phyloP scores from a whole-genome alignment of 2,329 filamentous ascomycete species.

The Sclerotinia minor region DNA sequence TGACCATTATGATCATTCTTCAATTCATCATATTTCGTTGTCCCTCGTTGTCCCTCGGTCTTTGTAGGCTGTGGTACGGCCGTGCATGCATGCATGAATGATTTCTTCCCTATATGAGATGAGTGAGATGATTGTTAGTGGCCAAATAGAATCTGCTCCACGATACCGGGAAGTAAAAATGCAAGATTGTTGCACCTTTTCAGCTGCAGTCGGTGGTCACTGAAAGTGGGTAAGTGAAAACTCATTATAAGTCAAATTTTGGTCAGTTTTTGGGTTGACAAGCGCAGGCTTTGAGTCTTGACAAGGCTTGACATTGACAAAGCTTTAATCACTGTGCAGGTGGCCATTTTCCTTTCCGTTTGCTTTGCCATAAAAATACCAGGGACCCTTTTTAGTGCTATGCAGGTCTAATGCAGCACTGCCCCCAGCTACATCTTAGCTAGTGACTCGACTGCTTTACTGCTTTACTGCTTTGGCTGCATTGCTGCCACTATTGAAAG shows the following conservation, averaged over 20 bases:
- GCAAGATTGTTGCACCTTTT: conserved; percentile 24
- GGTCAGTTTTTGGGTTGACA: neutral
- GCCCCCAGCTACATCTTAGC: conserved; percentile 15
- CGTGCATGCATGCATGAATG: conserved; percentile 20
- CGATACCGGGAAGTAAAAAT: conserved; percentile 19
- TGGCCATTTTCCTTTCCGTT: conserved; percentile 12
- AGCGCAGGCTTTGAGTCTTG: neutral
- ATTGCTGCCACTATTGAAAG: conserved; percentile 5
- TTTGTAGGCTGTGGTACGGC: conserved; percentile 24
- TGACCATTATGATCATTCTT: neutral
- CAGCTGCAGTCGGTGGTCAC: conserved; percentile 20
- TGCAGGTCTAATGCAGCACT: conserved; percentile 24
- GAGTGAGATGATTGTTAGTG: conserved; percentile 1
- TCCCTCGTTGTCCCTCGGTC: conserved; percentile 1
- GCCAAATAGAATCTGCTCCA: conserved; percentile 23
- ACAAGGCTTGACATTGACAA: conserved; percentile 12
- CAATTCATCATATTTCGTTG: conserved; percentile 11
- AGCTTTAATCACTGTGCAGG: conserved; percentile 17
- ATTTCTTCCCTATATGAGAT: neutral
- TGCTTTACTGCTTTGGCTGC: neutral
- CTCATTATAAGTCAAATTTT: conserved; percentile 3
- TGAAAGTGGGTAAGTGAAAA: conserved; percentile 23
- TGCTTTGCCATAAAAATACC: neutral
- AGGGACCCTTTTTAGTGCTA: conserved; percentile 19
- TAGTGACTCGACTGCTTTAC: neutral